Conservation (phyloP, 192 early-diverging fungal genomes). For the Backusella psychrophila region DNA sequence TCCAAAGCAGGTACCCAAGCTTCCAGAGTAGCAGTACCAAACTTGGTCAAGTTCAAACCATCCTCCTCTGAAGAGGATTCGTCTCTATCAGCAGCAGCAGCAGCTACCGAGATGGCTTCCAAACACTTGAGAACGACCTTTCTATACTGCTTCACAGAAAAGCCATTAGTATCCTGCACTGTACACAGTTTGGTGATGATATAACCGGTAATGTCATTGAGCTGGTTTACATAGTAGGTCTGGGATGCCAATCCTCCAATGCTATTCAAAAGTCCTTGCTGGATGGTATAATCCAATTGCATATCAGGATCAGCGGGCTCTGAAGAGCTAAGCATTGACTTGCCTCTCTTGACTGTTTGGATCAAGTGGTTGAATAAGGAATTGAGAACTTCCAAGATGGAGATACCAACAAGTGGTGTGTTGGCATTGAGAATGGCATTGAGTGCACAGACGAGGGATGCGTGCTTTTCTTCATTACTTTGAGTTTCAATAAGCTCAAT, state of each 20-base stretch:
- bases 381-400: constrained; percentile 51
- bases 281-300: constrained; percentile 17
- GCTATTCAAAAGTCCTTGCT: constrained; percentile 20
- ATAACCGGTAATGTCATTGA: constrained; percentile 53
- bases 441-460: constrained; percentile 43
- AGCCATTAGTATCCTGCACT: constrained; percentile 24
- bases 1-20: constrained; percentile 18
- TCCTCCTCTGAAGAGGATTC: background rate
- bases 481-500: constrained; percentile 26
- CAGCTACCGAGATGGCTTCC: constrained; percentile 27
- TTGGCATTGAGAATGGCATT: constrained; percentile 42
- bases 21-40: constrained; percentile 3
- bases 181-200: constrained; percentile 41
- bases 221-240: constrained; percentile 55
- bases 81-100: constrained; percentile 35
- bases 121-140: constrained; percentile 45
- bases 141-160: constrained; percentile 39
- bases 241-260: constrained; percentile 49
- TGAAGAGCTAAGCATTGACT: background rate
- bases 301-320: background rate
- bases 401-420: constrained; percentile 46
- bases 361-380: constrained; percentile 40
- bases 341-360: constrained; percentile 24
- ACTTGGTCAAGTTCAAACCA: background rate
- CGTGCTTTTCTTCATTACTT: constrained; percentile 33